phyloP scores from a whole-genome alignment of 768 basidiomycete species.

The Termitomyces sp. region DNA sequence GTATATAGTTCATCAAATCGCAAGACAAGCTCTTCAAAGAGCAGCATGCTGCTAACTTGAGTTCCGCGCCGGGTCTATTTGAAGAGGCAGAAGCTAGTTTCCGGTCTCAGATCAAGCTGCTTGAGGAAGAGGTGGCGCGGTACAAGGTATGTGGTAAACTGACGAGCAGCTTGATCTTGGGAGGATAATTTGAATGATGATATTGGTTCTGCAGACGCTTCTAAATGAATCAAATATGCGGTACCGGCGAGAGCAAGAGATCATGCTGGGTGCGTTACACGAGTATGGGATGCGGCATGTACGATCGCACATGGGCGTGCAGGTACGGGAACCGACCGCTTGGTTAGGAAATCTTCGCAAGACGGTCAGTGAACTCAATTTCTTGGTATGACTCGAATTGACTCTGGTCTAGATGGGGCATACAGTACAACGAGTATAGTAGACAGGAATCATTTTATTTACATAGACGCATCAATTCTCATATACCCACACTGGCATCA shows the following conservation, averaged over 20 bases:
- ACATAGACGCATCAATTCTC: neutral
- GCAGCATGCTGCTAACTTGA: slow-evolving; percentile 57
- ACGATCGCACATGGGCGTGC: slow-evolving; percentile 52
- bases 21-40: slow-evolving; percentile 90
- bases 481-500: slow-evolving; percentile 9
- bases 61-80: slow-evolving; percentile 44
- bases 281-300: slow-evolving; percentile 58
- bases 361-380: slow-evolving; percentile 24
- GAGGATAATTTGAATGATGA: neutral
- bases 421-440: slow-evolving; percentile 13
- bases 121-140: slow-evolving; percentile 58
- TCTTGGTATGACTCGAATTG: neutral
- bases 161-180: neutral
- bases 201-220: slow-evolving; percentile 32
- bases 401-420: slow-evolving; percentile 12
- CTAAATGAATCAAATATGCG: slow-evolving; percentile 49
- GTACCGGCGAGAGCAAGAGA: slow-evolving; percentile 72
- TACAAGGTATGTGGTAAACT: slow-evolving; percentile 39
- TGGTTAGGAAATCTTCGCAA: slow-evolving; percentile 71
- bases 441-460: neutral
- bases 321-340: slow-evolving; percentile 47
- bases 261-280: slow-evolving; percentile 77
- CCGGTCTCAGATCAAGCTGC: slow-evolving; percentile 56
- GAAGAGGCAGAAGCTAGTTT: slow-evolving; percentile 70
- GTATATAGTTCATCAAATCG: slow-evolving; percentile 84